These are phyloP conservation scores for Lithospermum erythrorhizon DNA, from an alignment of 257 asterid species.

Conservation along the genomic window DNA sequence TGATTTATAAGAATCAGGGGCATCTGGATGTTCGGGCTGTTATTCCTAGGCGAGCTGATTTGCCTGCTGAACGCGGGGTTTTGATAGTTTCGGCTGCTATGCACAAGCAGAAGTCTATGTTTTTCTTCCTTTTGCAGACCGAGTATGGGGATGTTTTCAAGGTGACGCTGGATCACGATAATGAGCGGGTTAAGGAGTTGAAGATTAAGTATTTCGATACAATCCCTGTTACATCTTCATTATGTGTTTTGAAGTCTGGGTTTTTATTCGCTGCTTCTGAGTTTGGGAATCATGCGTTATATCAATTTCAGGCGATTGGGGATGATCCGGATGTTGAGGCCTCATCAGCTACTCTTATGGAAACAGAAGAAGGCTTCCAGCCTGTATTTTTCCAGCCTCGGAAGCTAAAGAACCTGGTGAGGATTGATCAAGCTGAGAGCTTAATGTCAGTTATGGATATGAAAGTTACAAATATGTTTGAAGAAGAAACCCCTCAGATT, in stretches of 20 bases:
- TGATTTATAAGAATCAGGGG: constrained; percentile 92
- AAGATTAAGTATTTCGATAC: constrained; percentile 92
- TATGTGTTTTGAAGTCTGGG: constrained; percentile 96
- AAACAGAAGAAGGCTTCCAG: constrained; percentile 93
- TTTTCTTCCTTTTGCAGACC: constrained; percentile 95
- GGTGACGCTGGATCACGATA: constrained; percentile 75
- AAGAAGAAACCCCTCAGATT: constrained; percentile 95
- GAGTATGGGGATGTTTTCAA: constrained; percentile 93
- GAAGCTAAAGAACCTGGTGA: constrained; percentile 80
- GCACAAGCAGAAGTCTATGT: constrained; percentile 94
- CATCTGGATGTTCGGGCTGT: constrained; percentile 93
- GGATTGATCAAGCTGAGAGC: constrained; percentile 92
- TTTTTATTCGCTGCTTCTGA: constrained; percentile 95
- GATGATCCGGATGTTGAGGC: constrained; percentile 96
- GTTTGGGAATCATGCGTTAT: constrained; percentile 95
- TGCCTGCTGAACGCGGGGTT: constrained; percentile 96
- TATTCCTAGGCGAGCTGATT: constrained; percentile 86
- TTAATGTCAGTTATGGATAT: constrained; percentile 95
- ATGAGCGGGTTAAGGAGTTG: constrained; percentile 80
- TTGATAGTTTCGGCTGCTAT: constrained; percentile 88
- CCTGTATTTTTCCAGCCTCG: constrained; percentile 97
- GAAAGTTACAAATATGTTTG: constrained; percentile 78
- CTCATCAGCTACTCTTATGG: constrained; percentile 87
- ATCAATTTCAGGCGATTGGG: constrained; percentile 94
- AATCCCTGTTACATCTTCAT: constrained; percentile 78